Evolutionary conservation across 1,139 yeast genomes (phyloP).

Genomic region (Pichia sp.): DNA sequence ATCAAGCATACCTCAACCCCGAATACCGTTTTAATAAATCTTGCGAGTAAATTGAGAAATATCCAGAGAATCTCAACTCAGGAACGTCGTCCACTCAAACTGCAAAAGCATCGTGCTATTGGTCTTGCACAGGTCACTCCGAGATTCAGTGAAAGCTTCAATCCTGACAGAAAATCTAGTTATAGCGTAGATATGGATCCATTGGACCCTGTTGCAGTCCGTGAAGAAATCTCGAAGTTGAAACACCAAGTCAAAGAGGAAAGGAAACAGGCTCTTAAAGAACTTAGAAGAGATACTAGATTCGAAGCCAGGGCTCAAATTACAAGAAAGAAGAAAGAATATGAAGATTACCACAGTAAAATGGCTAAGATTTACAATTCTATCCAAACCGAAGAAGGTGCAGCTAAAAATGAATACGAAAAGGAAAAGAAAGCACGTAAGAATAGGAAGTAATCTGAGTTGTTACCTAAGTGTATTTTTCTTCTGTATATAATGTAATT

Average conservation of each 20-base stretch:
- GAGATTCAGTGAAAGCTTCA: slow-evolving; percentile 91
- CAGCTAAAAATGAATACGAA: slow-evolving; percentile 87
- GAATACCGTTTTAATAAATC: slow-evolving; percentile 23
- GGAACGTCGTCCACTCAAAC: slow-evolving; percentile 67
- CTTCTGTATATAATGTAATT: neutral
- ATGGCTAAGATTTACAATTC: slow-evolving; percentile 84
- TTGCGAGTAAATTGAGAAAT: slow-evolving; percentile 45
- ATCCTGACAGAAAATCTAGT: slow-evolving; percentile 73
- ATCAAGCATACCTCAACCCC: slow-evolving; percentile 36
- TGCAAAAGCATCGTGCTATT: slow-evolving; percentile 83
- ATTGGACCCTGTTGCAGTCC: slow-evolving; percentile 74
- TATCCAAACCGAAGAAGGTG: slow-evolving; percentile 89
- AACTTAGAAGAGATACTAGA: slow-evolving; percentile 81
- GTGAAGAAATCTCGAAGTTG: slow-evolving; percentile 81
- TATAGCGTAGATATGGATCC: slow-evolving; percentile 36
- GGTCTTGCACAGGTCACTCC: slow-evolving; percentile 87
- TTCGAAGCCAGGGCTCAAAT: slow-evolving; percentile 86
- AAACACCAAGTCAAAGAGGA: slow-evolving; percentile 86
- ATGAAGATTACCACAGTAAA: slow-evolving; percentile 80
- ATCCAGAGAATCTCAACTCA: slow-evolving; percentile 46
- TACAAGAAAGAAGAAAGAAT: slow-evolving; percentile 67
- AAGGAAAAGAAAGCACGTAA: slow-evolving; percentile 72
- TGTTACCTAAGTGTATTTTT: neutral
- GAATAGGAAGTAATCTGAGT: slow-evolving; percentile 24
- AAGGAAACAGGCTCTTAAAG: slow-evolving; percentile 81